Evolutionary conservation across 2,329 filamentous ascomycete species (phyloP).

Genomic region (Talaromyces sp.): DNA sequence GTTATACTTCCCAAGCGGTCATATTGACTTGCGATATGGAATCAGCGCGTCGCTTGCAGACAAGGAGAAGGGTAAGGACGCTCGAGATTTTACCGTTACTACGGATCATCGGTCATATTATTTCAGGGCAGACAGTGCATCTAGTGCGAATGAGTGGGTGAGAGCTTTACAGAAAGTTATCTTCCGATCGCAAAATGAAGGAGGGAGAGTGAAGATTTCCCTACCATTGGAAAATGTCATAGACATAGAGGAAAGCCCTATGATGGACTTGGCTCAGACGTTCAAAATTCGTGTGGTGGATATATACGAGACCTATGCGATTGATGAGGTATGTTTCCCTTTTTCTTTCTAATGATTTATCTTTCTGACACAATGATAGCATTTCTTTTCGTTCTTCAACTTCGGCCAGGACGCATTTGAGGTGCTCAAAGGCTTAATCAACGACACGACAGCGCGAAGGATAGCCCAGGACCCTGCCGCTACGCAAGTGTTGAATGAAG

Average conservation of each 20-base stretch:
- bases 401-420: slow-evolving; percentile 77
- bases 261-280: slow-evolving; percentile 87
- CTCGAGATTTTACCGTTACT: slow-evolving; percentile 69
- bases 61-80: slow-evolving; percentile 66
- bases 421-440: slow-evolving; percentile 67
- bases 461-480: slow-evolving; percentile 29
- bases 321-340: slow-evolving; percentile 69
- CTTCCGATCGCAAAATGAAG: slow-evolving; percentile 91
- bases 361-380: slow-evolving; percentile 47
- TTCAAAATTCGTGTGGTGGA: slow-evolving; percentile 91
- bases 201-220: slow-evolving; percentile 94
- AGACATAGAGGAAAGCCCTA: slow-evolving; percentile 85
- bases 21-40: slow-evolving; percentile 86
- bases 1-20: slow-evolving; percentile 84
- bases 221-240: slow-evolving; percentile 83
- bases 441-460: slow-evolving; percentile 53
- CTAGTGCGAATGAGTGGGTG: slow-evolving; percentile 94
- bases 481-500: slow-evolving; percentile 15
- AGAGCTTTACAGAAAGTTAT: slow-evolving; percentile 90
- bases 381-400: slow-evolving; percentile 94
- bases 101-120: slow-evolving; percentile 79
- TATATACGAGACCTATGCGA: slow-evolving; percentile 87
- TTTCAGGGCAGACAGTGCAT: slow-evolving; percentile 80
- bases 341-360: neutral
- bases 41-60: slow-evolving; percentile 78